A percentile compares a stretch with the other conserved stretches of the same genome.
Conservation (phyloP, 768 basidiomycete genomes). For the Amanita thiersii region DNA sequence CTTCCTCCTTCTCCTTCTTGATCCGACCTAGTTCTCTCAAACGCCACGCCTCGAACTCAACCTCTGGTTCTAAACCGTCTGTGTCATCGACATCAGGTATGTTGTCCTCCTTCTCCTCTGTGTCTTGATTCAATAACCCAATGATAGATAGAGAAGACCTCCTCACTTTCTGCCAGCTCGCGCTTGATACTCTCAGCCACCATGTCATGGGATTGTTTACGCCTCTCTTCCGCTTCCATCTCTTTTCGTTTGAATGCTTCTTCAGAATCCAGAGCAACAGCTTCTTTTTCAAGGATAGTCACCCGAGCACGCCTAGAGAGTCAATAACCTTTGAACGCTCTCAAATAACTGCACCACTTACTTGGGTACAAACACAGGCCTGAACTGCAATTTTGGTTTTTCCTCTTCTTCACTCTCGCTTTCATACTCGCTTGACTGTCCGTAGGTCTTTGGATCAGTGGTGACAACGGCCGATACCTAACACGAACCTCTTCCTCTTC, state of each 20-base stretch:
- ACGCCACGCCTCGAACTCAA: slow-evolving; percentile 95
- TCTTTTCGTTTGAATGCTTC: slow-evolving; percentile 65
- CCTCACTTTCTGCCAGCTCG: slow-evolving; percentile 86
- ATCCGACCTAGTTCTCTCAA: slow-evolving; percentile 89
- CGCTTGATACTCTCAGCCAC: slow-evolving; percentile 92
- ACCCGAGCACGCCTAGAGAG: slow-evolving; percentile 57
- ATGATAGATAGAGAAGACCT: background rate
- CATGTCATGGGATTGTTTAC: slow-evolving; percentile 83
- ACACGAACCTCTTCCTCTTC: slow-evolving; percentile 38
- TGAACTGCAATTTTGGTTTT: slow-evolving; percentile 66
- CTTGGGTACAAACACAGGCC: slow-evolving; percentile 96
- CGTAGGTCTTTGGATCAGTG: slow-evolving; percentile 12
- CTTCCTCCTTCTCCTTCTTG: slow-evolving; percentile 89
- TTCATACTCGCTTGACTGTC: slow-evolving; percentile 81
- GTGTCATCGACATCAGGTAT: slow-evolving; percentile 91
- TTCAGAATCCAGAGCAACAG: slow-evolving; percentile 64
- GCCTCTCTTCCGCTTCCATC: slow-evolving; percentile 71
- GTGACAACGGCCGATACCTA: background rate
- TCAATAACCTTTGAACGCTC: background rate
- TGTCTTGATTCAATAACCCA: slow-evolving; percentile 1
- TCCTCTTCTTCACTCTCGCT: slow-evolving; percentile 73
- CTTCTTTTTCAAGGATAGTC: slow-evolving; percentile 65
- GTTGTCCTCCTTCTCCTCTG: slow-evolving; percentile 84
- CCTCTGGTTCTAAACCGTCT: slow-evolving; percentile 82
- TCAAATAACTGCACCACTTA: slow-evolving; percentile 30